Conservation (phyloP, 805 yeast genomes). For the Pichia paraexigua region DNA sequence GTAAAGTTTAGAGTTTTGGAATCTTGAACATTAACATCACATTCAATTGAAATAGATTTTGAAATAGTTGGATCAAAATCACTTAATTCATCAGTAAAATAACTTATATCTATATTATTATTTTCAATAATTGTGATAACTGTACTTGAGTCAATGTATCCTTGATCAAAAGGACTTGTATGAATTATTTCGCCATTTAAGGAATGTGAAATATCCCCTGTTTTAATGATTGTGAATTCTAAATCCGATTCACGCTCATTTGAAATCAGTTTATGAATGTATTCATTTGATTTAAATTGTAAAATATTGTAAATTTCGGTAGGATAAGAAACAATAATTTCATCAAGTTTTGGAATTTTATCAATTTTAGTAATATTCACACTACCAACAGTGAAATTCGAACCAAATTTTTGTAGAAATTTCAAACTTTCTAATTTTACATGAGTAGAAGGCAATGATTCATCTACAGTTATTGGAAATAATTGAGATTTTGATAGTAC, state of each 20-base stretch:
- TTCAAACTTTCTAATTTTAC: slow-evolving; percentile 35
- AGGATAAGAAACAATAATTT: slow-evolving; percentile 36
- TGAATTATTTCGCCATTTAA: slow-evolving; percentile 45
- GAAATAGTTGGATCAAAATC: neutral
- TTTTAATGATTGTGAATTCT: slow-evolving; percentile 26
- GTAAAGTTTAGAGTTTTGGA: slow-evolving; percentile 11
- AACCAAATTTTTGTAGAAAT: slow-evolving; percentile 28
- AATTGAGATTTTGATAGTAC: slow-evolving; percentile 24
- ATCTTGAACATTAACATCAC: neutral
- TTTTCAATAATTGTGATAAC: slow-evolving; percentile 44
- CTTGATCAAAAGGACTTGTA: slow-evolving; percentile 73
- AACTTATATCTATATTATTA: neutral
- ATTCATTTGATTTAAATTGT: slow-evolving; percentile 28
- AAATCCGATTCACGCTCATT: slow-evolving; percentile 24
- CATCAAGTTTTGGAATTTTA: slow-evolving; percentile 27
- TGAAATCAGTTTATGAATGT: slow-evolving; percentile 29
- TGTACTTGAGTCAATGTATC: slow-evolving; percentile 40
- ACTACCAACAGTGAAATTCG: slow-evolving; percentile 35
- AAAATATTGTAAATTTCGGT: slow-evolving; percentile 39
- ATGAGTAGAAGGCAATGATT: slow-evolving; percentile 17
- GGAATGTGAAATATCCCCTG: slow-evolving; percentile 35
- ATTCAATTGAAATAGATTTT: neutral
- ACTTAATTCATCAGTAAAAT: neutral
- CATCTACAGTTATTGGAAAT: slow-evolving; percentile 28
- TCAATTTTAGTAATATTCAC: slow-evolving; percentile 32